These are phyloP conservation scores for Lodderomyces oxycetoniae DNA, from an alignment of 1,139 yeast genomes.

Conservation along the genomic window DNA sequence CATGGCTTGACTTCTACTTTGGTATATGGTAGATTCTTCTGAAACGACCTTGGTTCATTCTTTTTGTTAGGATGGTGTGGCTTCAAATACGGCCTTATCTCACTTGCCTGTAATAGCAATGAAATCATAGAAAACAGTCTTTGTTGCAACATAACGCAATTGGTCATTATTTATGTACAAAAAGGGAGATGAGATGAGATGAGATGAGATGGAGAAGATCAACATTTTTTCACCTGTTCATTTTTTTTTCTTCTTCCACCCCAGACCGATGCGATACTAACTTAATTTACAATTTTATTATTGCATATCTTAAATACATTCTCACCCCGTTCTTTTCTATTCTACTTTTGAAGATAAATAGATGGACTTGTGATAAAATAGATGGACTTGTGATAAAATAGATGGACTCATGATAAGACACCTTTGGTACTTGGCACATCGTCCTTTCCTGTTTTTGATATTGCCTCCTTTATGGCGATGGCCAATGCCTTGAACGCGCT, in stretches of 20 bases:
- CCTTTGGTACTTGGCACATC: conserved; percentile 98
- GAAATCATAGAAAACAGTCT: conserved; percentile 5
- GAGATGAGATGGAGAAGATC: no score
- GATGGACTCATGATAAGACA: conserved; percentile 54
- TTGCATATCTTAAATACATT: no score
- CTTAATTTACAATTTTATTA: no score
- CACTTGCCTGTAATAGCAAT: conserved; percentile 1
- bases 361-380: no score
- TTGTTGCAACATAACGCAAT: conserved; percentile 1
- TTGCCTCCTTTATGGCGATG: conserved; percentile 83
- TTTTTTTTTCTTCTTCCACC: no score
- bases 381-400: no score
- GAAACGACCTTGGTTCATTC: conserved; percentile 12
- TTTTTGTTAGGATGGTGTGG: conserved; percentile 18
- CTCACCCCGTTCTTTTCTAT: no score
- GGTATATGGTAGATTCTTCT: conserved; percentile 12
- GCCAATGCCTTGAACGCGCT: conserved; percentile 96
- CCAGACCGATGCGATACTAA: no score
- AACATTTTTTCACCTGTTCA: no score
- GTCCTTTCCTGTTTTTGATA: conserved; percentile 72
- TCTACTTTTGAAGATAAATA: no score
- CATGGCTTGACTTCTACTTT: conserved; percentile 25
- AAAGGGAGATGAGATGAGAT: no score
- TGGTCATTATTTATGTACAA: no score
- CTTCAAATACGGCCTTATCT: conserved; percentile 14